Evolutionary conservation across 1,139 yeast genomes (phyloP).

Genomic region (Lodderomyces orthopsilosis): DNA sequence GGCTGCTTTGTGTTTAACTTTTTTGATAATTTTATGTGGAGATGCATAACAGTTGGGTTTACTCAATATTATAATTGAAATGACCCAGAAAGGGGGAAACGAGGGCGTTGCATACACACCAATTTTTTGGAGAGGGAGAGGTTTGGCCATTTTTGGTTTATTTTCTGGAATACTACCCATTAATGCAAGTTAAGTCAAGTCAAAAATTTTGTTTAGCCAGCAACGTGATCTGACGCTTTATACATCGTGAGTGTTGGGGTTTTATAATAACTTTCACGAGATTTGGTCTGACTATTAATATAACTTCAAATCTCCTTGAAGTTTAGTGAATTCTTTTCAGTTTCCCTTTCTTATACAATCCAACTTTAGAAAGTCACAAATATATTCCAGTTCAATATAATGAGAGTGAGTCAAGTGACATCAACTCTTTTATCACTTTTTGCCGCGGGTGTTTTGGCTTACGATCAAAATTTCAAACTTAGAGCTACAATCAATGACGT

Average conservation of each 20-base stretch:
- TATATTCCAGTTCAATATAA: not conserved
- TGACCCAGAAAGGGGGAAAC: no score
- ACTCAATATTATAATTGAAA: no score
- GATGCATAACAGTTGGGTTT: no score
- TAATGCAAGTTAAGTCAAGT: no score
- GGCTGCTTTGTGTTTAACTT: not conserved
- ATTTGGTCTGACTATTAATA: not conserved
- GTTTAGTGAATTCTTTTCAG: not conserved
- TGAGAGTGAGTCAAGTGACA: conserved; percentile 2
- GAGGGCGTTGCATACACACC: no score
- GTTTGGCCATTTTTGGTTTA: no score
- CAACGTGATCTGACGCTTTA: not conserved
- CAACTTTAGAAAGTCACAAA: not conserved
- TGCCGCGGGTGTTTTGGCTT: not conserved
- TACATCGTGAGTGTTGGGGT: not conserved
- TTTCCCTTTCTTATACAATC: not conserved
- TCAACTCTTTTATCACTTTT: not conserved
- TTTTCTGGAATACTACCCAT: no score
- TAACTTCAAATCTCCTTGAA: not conserved
- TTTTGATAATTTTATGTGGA: no score
- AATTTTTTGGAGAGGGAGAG: no score
- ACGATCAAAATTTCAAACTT: conserved; percentile 1
- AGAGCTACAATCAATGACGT: conserved; percentile 1
- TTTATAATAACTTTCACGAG: not conserved
- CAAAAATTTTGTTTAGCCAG: not conserved